These are phyloP conservation scores for Colletotrichum sp. DNA, from an alignment of 2,329 filamentous ascomycete genomes.

Conservation along the genomic window DNA sequence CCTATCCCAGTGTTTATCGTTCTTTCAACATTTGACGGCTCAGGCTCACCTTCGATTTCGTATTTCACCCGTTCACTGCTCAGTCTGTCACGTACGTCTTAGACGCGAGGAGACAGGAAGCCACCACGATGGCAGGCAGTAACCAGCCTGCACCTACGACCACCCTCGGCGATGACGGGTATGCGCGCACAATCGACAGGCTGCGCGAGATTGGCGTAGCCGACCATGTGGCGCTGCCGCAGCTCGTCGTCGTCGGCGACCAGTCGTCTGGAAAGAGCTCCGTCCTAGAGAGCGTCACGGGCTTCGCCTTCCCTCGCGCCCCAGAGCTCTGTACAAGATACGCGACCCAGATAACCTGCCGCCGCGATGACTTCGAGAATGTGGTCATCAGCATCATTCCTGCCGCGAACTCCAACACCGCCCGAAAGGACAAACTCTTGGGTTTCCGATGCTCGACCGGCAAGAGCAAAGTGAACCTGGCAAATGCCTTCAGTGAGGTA, in stretches of 20 bases:
- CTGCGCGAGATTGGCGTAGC: neutral
- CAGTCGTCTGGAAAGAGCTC: constrained; percentile 88
- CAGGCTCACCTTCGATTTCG: neutral
- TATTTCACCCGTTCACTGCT: neutral
- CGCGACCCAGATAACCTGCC: constrained; percentile 50
- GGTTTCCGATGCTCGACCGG: neutral
- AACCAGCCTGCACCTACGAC: neutral
- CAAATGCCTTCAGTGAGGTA: neutral
- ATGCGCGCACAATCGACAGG: neutral
- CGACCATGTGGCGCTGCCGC: constrained; percentile 25
- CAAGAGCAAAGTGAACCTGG: neutral
- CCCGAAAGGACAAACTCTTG: neutral
- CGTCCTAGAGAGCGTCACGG: constrained; percentile 70
- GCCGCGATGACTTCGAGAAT: constrained; percentile 32
- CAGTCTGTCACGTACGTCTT: neutral
- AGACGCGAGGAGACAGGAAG: neutral
- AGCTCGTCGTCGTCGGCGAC: constrained; percentile 83
- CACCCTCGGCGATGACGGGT: neutral
- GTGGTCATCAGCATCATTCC: constrained; percentile 47
- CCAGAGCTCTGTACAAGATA: constrained; percentile 52
- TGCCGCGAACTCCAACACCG: neutral
- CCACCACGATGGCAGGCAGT: neutral
- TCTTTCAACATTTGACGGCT: neutral
- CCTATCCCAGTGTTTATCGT: neutral
- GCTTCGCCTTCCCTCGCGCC: constrained; percentile 49